Evolutionary conservation across 768 basidiomycete species (phyloP).

Genomic region (Mrakia gelida): DNA sequence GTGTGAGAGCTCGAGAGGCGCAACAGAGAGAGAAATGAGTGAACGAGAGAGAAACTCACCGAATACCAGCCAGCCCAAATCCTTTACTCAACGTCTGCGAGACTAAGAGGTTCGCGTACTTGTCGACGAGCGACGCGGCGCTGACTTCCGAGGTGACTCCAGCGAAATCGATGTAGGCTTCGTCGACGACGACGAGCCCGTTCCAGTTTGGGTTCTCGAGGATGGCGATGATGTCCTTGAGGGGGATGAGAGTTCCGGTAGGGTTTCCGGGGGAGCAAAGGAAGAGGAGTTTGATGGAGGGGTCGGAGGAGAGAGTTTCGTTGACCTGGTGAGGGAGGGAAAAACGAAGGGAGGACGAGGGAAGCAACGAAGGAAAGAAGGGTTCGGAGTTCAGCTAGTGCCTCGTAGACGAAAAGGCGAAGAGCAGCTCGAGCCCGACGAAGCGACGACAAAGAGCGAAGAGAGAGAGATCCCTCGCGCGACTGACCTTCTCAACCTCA

Average conservation of each 20-base stretch:
- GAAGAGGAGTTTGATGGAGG: slow-evolving; percentile 83
- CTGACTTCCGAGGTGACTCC: slow-evolving; percentile 49
- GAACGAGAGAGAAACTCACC: slow-evolving; percentile 53
- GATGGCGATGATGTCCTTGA: slow-evolving; percentile 62
- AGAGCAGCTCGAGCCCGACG: too few species aligned
- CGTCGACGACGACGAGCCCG: slow-evolving; percentile 89
- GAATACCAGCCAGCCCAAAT: slow-evolving; percentile 90
- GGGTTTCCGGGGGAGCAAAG: slow-evolving; percentile 97
- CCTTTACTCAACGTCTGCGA: slow-evolving; percentile 95
- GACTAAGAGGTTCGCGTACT: slow-evolving; percentile 85
- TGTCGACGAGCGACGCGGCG: slow-evolving; percentile 61
- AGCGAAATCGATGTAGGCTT: slow-evolving; percentile 96
- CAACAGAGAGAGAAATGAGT: background rate
- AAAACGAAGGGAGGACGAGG: background rate
- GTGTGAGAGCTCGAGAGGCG: too few species aligned
- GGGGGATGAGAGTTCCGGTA: slow-evolving; percentile 78
- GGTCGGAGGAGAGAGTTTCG: slow-evolving; percentile 61
- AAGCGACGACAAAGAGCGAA: too few species aligned
- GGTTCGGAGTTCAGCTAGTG: too few species aligned
- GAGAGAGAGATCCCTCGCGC: too few species aligned
- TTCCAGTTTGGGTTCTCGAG: slow-evolving; percentile 76
- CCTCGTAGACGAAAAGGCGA: background rate
- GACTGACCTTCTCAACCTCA: slow-evolving; percentile 66
- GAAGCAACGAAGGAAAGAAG: background rate
- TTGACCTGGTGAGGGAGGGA: slow-evolving; percentile 58